Evolutionary conservation across 176 grass and related monocot species (phyloP).

Genomic region (Sorghum bicolor): Sorghum_bicolor_NCBIv3 NC_012871.2:62001001-62001500

Average conservation of each 20-base stretch:
- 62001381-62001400: background rate
- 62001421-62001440: background rate
- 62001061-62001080: slow-evolving; percentile 64
- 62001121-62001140: too few species aligned
- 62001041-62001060: slow-evolving; percentile 42
- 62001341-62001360: background rate
- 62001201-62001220: background rate
- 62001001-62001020: background rate
- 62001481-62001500: too few species aligned
- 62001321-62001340: background rate
- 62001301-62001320: background rate
- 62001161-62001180: too few species aligned
- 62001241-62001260: too few species aligned
- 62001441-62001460: too few species aligned
- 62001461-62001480: too few species aligned
- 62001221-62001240: background rate
- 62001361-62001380: background rate
- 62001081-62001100: slow-evolving; percentile 55
- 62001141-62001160: too few species aligned
- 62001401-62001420: background rate
- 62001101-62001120: slow-evolving; percentile 24
- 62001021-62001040: slow-evolving; percentile 15
- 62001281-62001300: background rate
- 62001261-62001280: too few species aligned
- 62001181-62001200: too few species aligned